Evolutionary conservation across 1,284 basidiomycete genomes (phyloP), one percentile per base, ranked within the genome.

Genomic region (Boletus smithii): DNA sequence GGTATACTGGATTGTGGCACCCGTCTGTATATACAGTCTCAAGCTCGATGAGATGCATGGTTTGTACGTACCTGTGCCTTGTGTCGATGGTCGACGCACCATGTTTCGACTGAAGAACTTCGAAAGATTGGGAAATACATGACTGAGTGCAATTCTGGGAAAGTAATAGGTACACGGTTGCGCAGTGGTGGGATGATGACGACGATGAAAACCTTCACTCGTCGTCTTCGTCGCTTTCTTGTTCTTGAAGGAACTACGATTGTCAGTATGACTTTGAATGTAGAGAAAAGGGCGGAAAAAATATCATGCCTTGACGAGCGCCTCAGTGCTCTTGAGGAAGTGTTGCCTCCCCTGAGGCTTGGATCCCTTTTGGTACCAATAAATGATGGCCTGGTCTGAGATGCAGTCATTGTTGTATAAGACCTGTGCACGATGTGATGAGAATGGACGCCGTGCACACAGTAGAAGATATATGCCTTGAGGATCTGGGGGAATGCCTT

Each of bases 331-430:
- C 73, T 92, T 94, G 58, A 97, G 73, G 78, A 98, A 97, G 68
- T 95, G 89, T 67, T 95, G 91, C 67, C 88, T 86, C 44, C 94
- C 95, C 67, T 97, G 90, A 1, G 91, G 81, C 73, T 94, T 97
- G 47, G 93, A 89, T 48, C 95, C 95, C 72, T 98, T 98, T 71
- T 90, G 85, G 71, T 92, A 79, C 95, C 95, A 98, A 72, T 97
- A 98, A 52, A 97, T 88, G 63, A 98, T 95, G 53, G 95, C 94
- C 67, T 94, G 88, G 64, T 95, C 92, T 51, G 91, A 89, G 58
- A 97, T 80, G 70, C 92, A 93, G 63, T 98, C 95, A 62, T 88
- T 85, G 69, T 94, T 95, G 73, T 97, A 97, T 68, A 95, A 76
- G 62, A 94, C 85, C 88, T 91, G 54, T 42, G 3, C 6, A 34